Percentiles rank a stretch among this genome's conserved stretches.
These are phyloP conservation scores for Euphrasia confusa DNA, from an alignment of 257 asterid species.

Conservation along the genomic window DNA sequence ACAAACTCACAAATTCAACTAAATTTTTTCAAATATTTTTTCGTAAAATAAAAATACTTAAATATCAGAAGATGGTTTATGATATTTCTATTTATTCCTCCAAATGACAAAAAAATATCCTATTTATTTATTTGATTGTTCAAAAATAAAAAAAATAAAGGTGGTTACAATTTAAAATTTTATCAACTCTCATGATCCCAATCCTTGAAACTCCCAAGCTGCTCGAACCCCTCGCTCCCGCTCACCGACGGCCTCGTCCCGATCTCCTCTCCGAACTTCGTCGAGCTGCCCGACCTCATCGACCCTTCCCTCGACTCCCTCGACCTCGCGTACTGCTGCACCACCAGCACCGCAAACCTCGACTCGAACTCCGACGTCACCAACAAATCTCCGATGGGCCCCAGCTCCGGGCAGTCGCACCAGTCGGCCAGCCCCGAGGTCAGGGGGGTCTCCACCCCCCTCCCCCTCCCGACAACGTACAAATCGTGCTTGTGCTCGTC, in stretches of 20 bases:
- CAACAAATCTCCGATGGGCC: slow-evolving; percentile 84
- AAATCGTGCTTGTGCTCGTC: slow-evolving; percentile 36
- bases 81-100: too few relatives aligned
- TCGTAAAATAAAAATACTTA: too few relatives aligned
- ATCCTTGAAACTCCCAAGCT: slow-evolving; percentile 43
- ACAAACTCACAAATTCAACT: too few relatives aligned
- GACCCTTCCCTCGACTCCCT: slow-evolving; percentile 36
- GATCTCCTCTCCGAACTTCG: slow-evolving; percentile 30
- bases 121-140: too few relatives aligned
- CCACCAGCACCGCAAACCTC: slow-evolving; percentile 57
- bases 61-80: too few relatives aligned
- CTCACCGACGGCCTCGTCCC: slow-evolving; percentile 31
- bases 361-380: slow-evolving; percentile 78
- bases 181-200: slow-evolving; percentile 36
- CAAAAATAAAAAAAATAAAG: too few relatives aligned
- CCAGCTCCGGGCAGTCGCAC: slow-evolving; percentile 96
- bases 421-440: slow-evolving; percentile 79
- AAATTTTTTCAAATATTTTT: too few relatives aligned
- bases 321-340: slow-evolving; percentile 54
- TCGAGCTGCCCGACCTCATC: slow-evolving; percentile 33
- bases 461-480: slow-evolving; percentile 72
- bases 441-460: slow-evolving; percentile 52
- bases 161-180: too few relatives aligned
- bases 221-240: slow-evolving; percentile 45
- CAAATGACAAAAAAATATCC: too few relatives aligned